Conservation (phyloP, 2,329 filamentous ascomycete species). For the Escovopsis sp. region DNA sequence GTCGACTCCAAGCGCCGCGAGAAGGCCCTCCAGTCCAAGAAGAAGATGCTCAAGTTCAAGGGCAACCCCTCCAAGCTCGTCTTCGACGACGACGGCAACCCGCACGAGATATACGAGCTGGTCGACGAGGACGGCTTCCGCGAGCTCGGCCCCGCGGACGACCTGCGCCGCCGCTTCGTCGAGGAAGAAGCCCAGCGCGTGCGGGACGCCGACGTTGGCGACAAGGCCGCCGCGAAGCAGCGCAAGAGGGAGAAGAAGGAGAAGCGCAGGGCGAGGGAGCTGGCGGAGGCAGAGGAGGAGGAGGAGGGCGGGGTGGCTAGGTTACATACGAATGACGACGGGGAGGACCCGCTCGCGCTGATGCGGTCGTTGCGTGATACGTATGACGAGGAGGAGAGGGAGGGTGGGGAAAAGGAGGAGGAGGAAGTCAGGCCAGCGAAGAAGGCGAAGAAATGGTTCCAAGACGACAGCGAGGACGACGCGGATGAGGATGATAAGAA, state of each 20-base stretch:
- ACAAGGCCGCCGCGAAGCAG: constrained; percentile 67
- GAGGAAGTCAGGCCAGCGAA: constrained; percentile 31
- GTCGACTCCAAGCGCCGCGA: constrained; percentile 92
- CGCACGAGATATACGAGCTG: constrained; percentile 77
- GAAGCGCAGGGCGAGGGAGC: constrained; percentile 52
- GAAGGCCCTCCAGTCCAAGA: constrained; percentile 90
- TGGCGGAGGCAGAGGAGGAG: constrained; percentile 20
- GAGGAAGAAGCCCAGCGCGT: constrained; percentile 59
- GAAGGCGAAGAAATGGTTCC: constrained; percentile 67
- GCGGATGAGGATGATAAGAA: constrained; percentile 24
- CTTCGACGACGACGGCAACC: constrained; percentile 81
- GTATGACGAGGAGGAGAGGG: constrained; percentile 15
- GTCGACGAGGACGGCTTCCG: constrained; percentile 72
- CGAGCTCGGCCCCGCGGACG: constrained; percentile 57
- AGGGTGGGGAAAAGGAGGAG: constrained; percentile 12
- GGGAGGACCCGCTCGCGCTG: constrained; percentile 40
- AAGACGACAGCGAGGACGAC: constrained; percentile 46
- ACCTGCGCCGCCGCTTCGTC: constrained; percentile 64
- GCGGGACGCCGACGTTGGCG: constrained; percentile 58
- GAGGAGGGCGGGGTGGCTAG: too few relatives aligned
- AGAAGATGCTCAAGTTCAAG: constrained; percentile 82
- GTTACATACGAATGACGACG: constrained; percentile 15
- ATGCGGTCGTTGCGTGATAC: constrained; percentile 41
- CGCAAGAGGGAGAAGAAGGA: constrained; percentile 64
- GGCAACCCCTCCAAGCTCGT: constrained; percentile 72